Base-by-base conservation (phyloP, 768 basidiomycete species). In the Tylopilus sp. region DNA sequence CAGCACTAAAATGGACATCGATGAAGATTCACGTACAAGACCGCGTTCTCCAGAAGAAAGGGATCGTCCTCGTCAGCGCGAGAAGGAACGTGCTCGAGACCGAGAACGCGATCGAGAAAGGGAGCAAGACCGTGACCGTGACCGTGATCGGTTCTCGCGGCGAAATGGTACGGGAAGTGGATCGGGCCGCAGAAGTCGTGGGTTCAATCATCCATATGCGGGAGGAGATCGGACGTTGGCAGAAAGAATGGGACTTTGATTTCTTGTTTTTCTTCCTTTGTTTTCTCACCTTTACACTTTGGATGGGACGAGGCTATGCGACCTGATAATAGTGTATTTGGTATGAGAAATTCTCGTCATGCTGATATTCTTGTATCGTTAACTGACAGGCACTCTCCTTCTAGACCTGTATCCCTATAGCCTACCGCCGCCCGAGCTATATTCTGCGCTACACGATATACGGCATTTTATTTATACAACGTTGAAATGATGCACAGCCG, bases 161-260 rank as follows among this genome's bases (percentile, higher is more conserved):
- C 71, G 73, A 23, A 81, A 79, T 58, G 78, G 76, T 21, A 67
- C 68, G 43, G 72, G 72, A 52, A 68, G 73, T 5, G 61, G 73
- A 2, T 64, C 62, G 8, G 61, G 71, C 44, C 65, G 75, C 62
- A 66, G 75, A 65, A 61, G 60, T 49, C 73, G 64, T 51, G 67
- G 67, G 52, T 71, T 71, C 56, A 69, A 73, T 41, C 69, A 69
- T 35, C 50, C 65, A 26, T 70, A 70, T 35, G 56, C 62, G 41
- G 57, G 65, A 56, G 74, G 73, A 40, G 85, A 87, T 75, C 88
- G 88, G 80, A 88, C 89, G 75, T 82, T 91, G 75, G 86, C 84
- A 68, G 87, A 91, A 70, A 75, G 89, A 63, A 79, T 91, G 84
- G 89, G 89, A 68, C 76, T 89, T 39, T 88, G 71, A 78, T 59